phyloP scores from a whole-genome alignment of 345 rosid species.

The Moricandia moricandioides region DNA sequence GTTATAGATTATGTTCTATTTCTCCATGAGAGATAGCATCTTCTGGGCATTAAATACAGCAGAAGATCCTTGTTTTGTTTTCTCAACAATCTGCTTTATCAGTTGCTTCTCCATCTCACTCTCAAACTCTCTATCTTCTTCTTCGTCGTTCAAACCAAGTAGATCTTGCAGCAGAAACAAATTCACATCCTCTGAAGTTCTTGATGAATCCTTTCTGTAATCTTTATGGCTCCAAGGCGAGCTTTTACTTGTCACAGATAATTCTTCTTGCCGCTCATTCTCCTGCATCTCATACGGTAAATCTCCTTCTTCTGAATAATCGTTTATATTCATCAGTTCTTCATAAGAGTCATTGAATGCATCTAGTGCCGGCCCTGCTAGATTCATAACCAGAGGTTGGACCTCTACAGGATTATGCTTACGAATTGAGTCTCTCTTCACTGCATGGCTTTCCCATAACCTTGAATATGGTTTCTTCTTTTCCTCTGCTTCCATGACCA shows the following conservation, averaged over 20 bases:
- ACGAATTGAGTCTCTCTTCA: constrained; percentile 9
- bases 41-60: constrained; percentile 62
- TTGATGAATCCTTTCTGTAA: background rate
- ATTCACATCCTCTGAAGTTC: constrained; percentile 27
- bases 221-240: constrained; percentile 22
- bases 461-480: constrained; percentile 35
- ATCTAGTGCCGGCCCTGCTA: constrained; percentile 66
- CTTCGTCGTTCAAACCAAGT: constrained; percentile 26
- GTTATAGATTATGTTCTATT: constrained; percentile 1
- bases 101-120: constrained; percentile 63
- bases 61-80: constrained; percentile 70
- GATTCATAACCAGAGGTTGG: constrained; percentile 59
- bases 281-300: constrained; percentile 20
- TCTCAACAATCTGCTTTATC: constrained; percentile 77
- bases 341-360: constrained; percentile 66
- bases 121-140: constrained; percentile 40
- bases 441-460: constrained; percentile 30
- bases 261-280: constrained; percentile 24
- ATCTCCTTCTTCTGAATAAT: constrained; percentile 46
- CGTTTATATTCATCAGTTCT: constrained; percentile 56
- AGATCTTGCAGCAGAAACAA: constrained; percentile 29
- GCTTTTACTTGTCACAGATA: constrained; percentile 29
- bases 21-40: constrained; percentile 48
- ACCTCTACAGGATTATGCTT: constrained; percentile 26
- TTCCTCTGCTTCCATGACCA: constrained; percentile 44